A percentile compares a stretch with the other conserved stretches of the same genome.
These are phyloP conservation scores for Limnanthes douglasii DNA, from an alignment of 345 rosid species.

Conservation along the genomic window DNA sequence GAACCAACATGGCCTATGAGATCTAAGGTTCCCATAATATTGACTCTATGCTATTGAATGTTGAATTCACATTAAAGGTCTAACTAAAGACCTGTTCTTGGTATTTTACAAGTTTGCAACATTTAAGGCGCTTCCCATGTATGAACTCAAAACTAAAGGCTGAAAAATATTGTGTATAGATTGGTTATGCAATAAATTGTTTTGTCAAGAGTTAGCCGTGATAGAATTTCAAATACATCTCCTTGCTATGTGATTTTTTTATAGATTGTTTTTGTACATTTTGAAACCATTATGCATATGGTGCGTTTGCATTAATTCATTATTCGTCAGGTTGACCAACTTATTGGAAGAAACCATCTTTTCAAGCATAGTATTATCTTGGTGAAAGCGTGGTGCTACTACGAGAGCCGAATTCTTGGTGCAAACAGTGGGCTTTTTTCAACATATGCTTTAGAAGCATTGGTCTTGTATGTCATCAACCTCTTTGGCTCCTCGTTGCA, in stretches of 20 bases:
- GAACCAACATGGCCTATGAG: neutral
- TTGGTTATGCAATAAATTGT: no score
- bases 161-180: no score
- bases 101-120: no score
- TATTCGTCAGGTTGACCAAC: conserved; percentile 41
- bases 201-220: no score
- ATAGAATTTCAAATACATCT: neutral
- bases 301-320: no score
- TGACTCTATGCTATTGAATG: neutral
- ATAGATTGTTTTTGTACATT: conserved; percentile 1
- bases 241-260: conserved; percentile 1
- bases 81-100: neutral
- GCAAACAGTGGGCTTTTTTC: conserved; percentile 76
- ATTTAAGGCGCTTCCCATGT: no score
- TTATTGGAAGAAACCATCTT: conserved; percentile 60
- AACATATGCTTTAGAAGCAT: conserved; percentile 68
- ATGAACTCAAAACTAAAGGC: no score
- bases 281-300: no score
- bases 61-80: no score
- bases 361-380: conserved; percentile 71
- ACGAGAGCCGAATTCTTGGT: conserved; percentile 90
- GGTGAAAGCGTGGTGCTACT: conserved; percentile 91
- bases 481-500: conserved; percentile 45
- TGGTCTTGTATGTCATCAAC: conserved; percentile 66
- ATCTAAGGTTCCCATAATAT: neutral